Evolutionary conservation across 1,284 basidiomycete genomes (phyloP), one percentile per base, ranked within the genome.

Genomic region (Golubevia sp.): DNA sequence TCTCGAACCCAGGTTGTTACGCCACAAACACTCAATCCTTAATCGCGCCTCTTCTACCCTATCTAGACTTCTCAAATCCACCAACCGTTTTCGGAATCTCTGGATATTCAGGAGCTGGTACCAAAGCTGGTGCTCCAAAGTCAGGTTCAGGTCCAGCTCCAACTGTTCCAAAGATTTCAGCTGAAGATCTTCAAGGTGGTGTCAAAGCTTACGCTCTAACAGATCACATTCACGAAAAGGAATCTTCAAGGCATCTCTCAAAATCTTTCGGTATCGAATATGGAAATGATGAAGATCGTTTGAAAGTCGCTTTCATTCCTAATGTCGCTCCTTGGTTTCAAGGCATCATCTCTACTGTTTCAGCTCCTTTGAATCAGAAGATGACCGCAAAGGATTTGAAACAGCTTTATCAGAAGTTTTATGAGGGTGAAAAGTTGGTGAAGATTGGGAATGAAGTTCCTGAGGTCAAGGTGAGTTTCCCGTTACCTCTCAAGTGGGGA

Each of bases 211-310:
- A 99, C 85, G 75, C 93, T 0, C 86, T 99, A 26, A 99, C 96
- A 2, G 95, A 97, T 85, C 96, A 99, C 85, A 97, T 99, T 78
- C 96, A 99, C 86, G 96, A 99, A 85, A 92, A 96, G 56, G 96
- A 99, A 85, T 92, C 94, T 0, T 89, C 89, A 1, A 86, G 86
- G 64, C 96, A 97, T 84, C 89, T 99, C 52, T 89, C 90, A 1
- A 85, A 84, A 18, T 88, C 96, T 13, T 52, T 59, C 30, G 38
- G 23, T 50, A 27, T 49, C 6, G 48, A 44, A n/a, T 25, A 30
- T 23, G 52, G 52, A 27, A 21, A 20, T 24, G 24, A 51, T 8
- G 23, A 61, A 55, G 70, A 57, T 44, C 73, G 65, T 4, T 85
- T 96, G 67, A 88, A 90, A 67, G 84, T 98, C 30, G 92, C 91